Base-by-base conservation (phyloP, 129 eudicot genomes). In the Helichrysum umbraculigerum region DNA sequence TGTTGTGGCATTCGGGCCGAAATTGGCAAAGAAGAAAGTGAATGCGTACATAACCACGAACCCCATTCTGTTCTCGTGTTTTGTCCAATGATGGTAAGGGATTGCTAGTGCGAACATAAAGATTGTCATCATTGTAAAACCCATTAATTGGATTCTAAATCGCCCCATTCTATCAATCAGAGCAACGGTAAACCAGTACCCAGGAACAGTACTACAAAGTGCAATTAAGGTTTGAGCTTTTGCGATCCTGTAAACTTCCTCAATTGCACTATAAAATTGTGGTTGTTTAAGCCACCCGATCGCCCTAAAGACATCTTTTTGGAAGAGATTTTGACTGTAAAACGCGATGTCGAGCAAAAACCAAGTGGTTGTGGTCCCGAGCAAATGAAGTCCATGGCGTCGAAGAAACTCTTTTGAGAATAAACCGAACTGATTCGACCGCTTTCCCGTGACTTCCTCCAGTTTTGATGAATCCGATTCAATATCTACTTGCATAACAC, bases 1-100 rank as follows among this genome's bases (percentile, higher is more conserved):
- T 19, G 92, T 89, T 79, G 96, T 89, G 70, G 96, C 82, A 44
- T 87, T 90, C 3, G 96, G 96, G 58, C 96, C 96, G 29, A 90
- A 90, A 65, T 90, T 90, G 35, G 92, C 90, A 56, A 90, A 90
- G 76, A 90, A 87, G 90, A 90, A 90, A 5, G 96, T 90, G 25
- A 90, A 47, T 0, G 96, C 81, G 79, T 90, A 90, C 87, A 90
- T 72, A 15, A 80, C 89, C 32, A 90, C 88, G 11, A 90, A 90
- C 9, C 92, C 91, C 50, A 87, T 86, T 9, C 83, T 56, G 70
- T 90, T 83, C 0, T 76, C 83, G 7, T 70, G 39, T n/a, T 86
- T 39, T 4, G 83, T 87, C 96, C 96, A 87, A 47, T 90, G 92
- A 70, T 87, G 0, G 64, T 90, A 90, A 4, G 90, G 90, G 67